Percentiles rank a stretch among this genome's conserved stretches.
Conservation (phyloP, 768 basidiomycete species). For the Amanita exitialis region DNA sequence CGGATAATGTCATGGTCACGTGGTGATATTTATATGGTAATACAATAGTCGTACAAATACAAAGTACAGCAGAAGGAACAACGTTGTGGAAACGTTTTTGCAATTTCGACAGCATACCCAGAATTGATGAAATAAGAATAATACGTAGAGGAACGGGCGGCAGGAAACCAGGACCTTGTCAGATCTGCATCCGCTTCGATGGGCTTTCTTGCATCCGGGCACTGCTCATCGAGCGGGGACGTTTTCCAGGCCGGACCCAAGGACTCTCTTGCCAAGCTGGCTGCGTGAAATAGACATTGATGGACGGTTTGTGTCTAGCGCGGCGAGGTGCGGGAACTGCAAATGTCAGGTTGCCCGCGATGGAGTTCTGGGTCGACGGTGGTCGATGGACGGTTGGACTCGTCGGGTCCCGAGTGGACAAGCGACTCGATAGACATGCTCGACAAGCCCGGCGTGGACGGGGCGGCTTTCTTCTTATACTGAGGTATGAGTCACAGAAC, state of each 20-base stretch:
- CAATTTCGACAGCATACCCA: neutral
- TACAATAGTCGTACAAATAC: neutral
- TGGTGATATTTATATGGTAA: neutral
- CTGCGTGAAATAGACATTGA: constrained; percentile 36
- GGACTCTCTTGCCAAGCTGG: constrained; percentile 8
- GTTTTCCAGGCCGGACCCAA: neutral
- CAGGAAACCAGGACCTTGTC: neutral
- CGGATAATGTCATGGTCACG: no score
- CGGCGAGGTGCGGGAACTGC: constrained; percentile 6
- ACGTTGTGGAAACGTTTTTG: neutral
- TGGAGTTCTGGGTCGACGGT: constrained; percentile 5
- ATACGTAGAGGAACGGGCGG: neutral
- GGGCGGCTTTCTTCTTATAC: constrained; percentile 47
- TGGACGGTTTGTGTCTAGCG: constrained; percentile 26
- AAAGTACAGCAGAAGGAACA: no score
- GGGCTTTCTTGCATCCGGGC: neutral
- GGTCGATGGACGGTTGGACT: constrained; percentile 36
- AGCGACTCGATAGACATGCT: constrained; percentile 55
- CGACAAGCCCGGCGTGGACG: neutral
- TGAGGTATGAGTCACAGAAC: constrained; percentile 19
- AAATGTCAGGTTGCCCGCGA: neutral
- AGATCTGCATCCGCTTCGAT: neutral
- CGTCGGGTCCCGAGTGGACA: constrained; percentile 60
- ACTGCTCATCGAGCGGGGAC: neutral
- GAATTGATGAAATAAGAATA: neutral